Evolutionary conservation across 2,329 filamentous ascomycete genomes (phyloP), one percentile per base, ranked within the genome.

Genomic region (Alternaria sp.): DNA sequence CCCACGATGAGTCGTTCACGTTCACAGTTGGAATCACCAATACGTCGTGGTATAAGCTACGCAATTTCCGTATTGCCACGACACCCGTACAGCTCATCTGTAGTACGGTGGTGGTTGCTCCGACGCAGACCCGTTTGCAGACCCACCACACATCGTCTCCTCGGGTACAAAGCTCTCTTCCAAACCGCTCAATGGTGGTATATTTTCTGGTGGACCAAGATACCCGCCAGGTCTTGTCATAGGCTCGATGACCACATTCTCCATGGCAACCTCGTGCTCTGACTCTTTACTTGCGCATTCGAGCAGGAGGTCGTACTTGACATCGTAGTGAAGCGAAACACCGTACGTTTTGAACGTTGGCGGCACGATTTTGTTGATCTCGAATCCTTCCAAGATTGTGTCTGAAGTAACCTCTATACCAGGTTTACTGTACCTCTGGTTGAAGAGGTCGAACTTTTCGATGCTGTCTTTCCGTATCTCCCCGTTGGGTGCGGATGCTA

Each of bases 341-440:
- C 62, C 60, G 23, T 70, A 70, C 9, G 67, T 68, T 21, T 51
- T 61, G 31, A 71, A 71, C 1, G 60, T 61, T 4, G 69, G 66
- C 4, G 61, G 61, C 6, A 69, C 57, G 14, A 61, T 48, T 4
- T 44, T 59, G 51, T 54, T 68, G 49, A 69, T 60, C 9, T 56
- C 57, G 24, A 67, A 61, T 11, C 54, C 55, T 6, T 63, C 36
- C n/a, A 65, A 21, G 3, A 31, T 33, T 1, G 62, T 66, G 9
- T 60, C 54, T 4, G 50, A 50, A 2, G 44, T 55, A 24, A 62
- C 54, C 11, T 61, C 24, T 13, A 69, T 42, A 8, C 66, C 66
- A 5, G 66, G 65, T 29, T 64, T 67, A 29, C 59, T 57, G 51
- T 64, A 70, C 44, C 67, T 60, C 9, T 65, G 56, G 36, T 65